A percentile compares a stretch with the other conserved stretches of the same genome.
phyloP scores from a whole-genome alignment of 176 grass and related monocot genomes.

The Eleusine coracana region DNA sequence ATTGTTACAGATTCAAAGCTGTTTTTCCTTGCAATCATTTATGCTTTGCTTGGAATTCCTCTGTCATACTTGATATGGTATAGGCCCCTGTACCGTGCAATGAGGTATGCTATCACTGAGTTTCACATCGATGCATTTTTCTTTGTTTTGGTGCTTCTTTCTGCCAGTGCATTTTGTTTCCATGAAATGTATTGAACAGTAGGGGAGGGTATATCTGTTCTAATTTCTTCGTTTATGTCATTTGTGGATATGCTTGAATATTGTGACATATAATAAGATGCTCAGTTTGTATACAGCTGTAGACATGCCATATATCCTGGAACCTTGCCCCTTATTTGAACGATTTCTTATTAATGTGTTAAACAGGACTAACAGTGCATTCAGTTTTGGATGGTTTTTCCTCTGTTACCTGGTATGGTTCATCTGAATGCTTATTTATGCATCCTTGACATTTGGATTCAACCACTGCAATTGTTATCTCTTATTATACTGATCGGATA shows the following conservation, averaged over 20 bases:
- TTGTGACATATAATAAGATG: background rate
- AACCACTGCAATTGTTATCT: background rate
- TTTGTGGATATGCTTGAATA: background rate
- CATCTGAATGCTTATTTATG: conserved; percentile 10
- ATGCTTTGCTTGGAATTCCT: conserved; percentile 87
- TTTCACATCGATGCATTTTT: background rate
- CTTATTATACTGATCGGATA: background rate
- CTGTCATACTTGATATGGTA: conserved; percentile 95
- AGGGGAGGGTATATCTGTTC: background rate
- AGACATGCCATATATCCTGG: background rate
- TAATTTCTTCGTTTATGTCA: background rate
- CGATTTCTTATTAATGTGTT: conserved; percentile 18
- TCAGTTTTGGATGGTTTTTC: conserved; percentile 94
- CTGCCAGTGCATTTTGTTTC: background rate
- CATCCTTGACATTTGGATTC: background rate
- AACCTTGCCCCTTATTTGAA: conserved; percentile 35
- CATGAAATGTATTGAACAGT: conserved; percentile 16
- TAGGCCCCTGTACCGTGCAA: conserved; percentile 82
- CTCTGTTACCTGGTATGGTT: conserved; percentile 75
- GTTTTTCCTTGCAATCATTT: conserved; percentile 91
- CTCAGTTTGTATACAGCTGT: background rate
- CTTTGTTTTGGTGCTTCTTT: background rate
- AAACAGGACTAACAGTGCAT: conserved; percentile 80
- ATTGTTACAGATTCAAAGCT: conserved; percentile 76
- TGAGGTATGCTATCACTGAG: conserved; percentile 55